Evolutionary conservation across 2,329 filamentous ascomycete genomes (phyloP), one percentile per base, ranked within the genome.

Genomic region (Biscogniauxia marginata): DNA sequence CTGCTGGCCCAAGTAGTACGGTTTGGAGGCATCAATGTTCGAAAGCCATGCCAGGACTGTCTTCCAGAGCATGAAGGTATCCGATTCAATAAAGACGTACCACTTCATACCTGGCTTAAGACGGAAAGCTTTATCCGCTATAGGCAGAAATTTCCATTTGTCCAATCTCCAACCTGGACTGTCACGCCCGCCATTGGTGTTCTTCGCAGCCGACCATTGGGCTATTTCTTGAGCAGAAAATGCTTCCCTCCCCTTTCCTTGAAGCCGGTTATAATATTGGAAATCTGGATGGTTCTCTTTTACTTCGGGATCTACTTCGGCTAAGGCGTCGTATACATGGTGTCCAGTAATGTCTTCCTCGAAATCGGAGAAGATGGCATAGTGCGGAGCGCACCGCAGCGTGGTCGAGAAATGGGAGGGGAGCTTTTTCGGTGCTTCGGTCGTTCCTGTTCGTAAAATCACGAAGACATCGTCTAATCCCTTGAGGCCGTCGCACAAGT

Each of bases 71-170:
- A 84, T 67, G 60, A 82, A 85, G 0, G 82, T 84, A 64, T 86
- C 83, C 0, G 80, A 77, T 61, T 85, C 83, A 48, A 84, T 77
- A 65, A 86, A 86, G 54, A 84, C 71, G 58, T 78, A 86, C 83
- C 83, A 86, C 53, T 79, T 80, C 46, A 78, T 77, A 22, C 81
- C 69, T 2, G 78, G 77, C 39, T 70, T 63, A 50, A 72, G 64
- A n/a, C 50, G 57, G 44, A 67, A 55, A 6, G 80, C 75, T 62
- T 79, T 76, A 62, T 82, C 78, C 2, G 80, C 76, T 73, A 83
- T 78, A 6, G 81, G 81, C 19, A 84, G 68, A 59, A 82, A 80
- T 65, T 84, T 84, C 81, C 81, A 84, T 61, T 84, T 84, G 60
- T 84, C 81, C 39, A 84, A 70, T 54, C 74, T 77, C 81, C 76